Base-by-base conservation (phyloP, 1,139 yeast species). In the Pichia sp. region DNA sequence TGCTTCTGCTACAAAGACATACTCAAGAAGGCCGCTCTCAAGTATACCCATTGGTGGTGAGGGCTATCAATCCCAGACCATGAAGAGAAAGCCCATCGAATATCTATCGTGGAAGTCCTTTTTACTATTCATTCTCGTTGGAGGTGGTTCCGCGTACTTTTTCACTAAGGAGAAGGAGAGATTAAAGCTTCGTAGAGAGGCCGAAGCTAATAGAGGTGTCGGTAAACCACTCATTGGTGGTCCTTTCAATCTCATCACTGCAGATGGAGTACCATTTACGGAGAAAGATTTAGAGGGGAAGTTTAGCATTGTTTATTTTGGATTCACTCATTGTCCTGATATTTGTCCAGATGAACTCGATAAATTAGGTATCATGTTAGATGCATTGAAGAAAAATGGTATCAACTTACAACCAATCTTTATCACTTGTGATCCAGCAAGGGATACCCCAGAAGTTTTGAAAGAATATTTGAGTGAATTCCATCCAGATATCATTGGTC, bases 311-410 rank as follows among this genome's bases (percentile, higher is more conserved):
- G 59, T 91, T 14, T 91, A 91, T 60, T 91, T 91, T 62, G 98
- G 98, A 0, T 91, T 91, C 64, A 83, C 95, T 5, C 88, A 87
- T 62, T 91, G 98, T 62, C 98, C 98, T 7, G 98, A 91, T 60
- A 87, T 91, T 35, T 91, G 98, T 60, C 98, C 98, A 9, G 97
- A 91, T 56, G 98, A 91, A 59, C 71, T 91, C 46, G 98, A 91
- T 56, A 86, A 88, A 55, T 69, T 91, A 58, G 85, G 94, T 3
- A 70, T 74, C 23, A 84, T 93, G 73, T 62, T 91, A 47, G 73
- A 77, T 35, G 73, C 67, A 18, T 66, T 84, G 52, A 74, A 80
- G 50, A 70, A 74, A 46, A 69, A 76, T 35, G 66, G 67, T 22
- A 72, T 79, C 39, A 66, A 75, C 33, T 55, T 87, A 34, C 94